These are phyloP conservation scores for Chaetoceros tenuissimus DNA, from an alignment of 108 stramenopile genomes.

Conservation along the genomic window DNA sequence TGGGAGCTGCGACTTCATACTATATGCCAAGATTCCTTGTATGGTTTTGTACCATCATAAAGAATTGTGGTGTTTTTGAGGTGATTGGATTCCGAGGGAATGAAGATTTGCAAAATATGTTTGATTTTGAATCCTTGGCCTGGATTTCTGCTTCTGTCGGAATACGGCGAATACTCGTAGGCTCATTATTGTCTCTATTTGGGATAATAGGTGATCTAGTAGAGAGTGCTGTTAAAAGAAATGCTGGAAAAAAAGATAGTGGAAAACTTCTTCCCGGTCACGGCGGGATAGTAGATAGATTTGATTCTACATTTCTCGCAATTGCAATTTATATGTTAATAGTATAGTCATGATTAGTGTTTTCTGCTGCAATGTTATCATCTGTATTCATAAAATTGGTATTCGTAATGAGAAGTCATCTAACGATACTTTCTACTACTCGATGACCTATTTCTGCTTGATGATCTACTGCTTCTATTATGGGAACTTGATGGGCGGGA, in stretches of 20 bases:
- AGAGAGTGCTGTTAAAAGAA: slow-evolving; percentile 68
- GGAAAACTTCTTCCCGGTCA: slow-evolving; percentile 72
- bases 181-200: slow-evolving; percentile 40
- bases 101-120: too few relatives aligned
- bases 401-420: too few relatives aligned
- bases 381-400: too few relatives aligned
- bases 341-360: too few relatives aligned
- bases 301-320: slow-evolving; percentile 65
- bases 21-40: slow-evolving; percentile 13
- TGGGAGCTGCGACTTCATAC: slow-evolving; percentile 22
- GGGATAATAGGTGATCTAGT: slow-evolving; percentile 71
- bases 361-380: too few relatives aligned
- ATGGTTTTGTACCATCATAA: slow-evolving; percentile 3
- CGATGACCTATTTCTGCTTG: too few relatives aligned
- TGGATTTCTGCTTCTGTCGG: slow-evolving; percentile 5
- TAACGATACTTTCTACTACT: too few relatives aligned
- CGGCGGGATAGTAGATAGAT: slow-evolving; percentile 80
- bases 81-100: too few relatives aligned
- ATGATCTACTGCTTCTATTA: too few relatives aligned
- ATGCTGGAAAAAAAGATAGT: slow-evolving; percentile 54
- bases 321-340: slow-evolving; percentile 48
- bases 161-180: slow-evolving; percentile 23
- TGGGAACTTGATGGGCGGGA: too few relatives aligned
- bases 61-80: not conserved
- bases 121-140: slow-evolving; percentile 3